These are phyloP conservation scores for Trichoderma atroviride DNA, from an alignment of 2,329 filamentous ascomycete species.

Conservation along the genomic window DNA sequence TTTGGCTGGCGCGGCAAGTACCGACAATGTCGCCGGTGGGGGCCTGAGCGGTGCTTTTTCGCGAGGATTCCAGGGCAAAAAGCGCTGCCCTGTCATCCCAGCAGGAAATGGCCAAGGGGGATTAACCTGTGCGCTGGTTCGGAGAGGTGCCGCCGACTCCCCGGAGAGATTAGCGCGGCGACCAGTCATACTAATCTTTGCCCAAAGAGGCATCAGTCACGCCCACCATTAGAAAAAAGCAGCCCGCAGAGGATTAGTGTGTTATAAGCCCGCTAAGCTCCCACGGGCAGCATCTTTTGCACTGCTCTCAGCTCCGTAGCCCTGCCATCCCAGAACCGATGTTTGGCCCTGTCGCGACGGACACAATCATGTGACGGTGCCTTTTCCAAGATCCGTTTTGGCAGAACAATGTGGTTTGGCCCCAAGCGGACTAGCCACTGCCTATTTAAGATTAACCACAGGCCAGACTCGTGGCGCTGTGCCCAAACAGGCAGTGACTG, in stretches of 20 bases:
- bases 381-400: conserved; percentile 26
- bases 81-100: conserved; percentile 14
- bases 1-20: background rate
- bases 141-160: conserved; percentile 24
- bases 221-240: background rate
- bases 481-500: conserved; percentile 14
- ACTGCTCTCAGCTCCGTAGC: conserved; percentile 14
- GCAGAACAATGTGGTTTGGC: background rate
- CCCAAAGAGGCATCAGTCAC: conserved; percentile 21
- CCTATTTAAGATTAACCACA: background rate
- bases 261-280: too few relatives aligned
- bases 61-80: conserved; percentile 24
- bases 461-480: background rate
- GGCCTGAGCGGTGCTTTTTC: background rate
- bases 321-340: conserved; percentile 16
- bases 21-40: conserved; percentile 20
- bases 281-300: background rate
- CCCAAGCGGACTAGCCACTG: background rate
- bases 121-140: conserved; percentile 22
- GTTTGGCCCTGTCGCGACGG: conserved; percentile 24
- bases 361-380: conserved; percentile 28
- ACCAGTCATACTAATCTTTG: conserved; percentile 1
- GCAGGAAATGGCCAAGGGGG: conserved; percentile 1
- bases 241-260: background rate
- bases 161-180: conserved; percentile 18